Base-by-base conservation (phyloP, 805 yeast species). In the Candida pseudofarinosa region DNA sequence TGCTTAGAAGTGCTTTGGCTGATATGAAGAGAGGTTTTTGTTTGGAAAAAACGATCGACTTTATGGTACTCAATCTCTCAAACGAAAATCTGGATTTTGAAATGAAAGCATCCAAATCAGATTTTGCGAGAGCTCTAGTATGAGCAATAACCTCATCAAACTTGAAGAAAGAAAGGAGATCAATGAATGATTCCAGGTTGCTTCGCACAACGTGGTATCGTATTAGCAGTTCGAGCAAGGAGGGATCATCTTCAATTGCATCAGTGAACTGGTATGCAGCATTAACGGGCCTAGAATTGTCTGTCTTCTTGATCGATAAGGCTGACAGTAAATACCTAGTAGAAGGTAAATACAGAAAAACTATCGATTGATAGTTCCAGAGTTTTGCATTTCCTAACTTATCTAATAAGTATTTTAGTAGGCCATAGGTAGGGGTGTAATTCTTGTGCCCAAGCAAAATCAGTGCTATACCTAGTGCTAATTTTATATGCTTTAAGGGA, bases 201-300 rank as follows among this genome's bases (percentile, higher is more conserved):
- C 53, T 45, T 3, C 59, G 49, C 3, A 37, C 20, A 8, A 53
- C 48, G 31, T 62, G 60, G 45, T 60, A 66, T 8, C 45, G 40
- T 7, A 67, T 42, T 14, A 70, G 50, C 5, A 59, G 49, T 3
- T 38, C 43, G 16, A 70, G 38, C n/a, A 67, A 48, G 10, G 54
- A 51, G 0, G 74, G 72, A 16, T 58, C 53, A 31, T 50, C 38
- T 41, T 63, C 61, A 4, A 70, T 51, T 2, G 59, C 37, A 7
- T 50, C 51, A 13, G 49, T 46, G 40, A 59, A 62, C 33, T 62
- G 63, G 36, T 46, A 42, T 1, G 54, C 48, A 8, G 35, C 19
- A 12, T 36, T 43, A 13, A 43, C 17, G 3, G 31, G 37, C 3
- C 26, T 14, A 33, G 36, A 2, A 5, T 23, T 20, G 1, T 43